These are phyloP conservation scores for Plasmodium vivax DNA, from an alignment of 169 alveolate genomes.

Conservation along the genomic window DNA sequence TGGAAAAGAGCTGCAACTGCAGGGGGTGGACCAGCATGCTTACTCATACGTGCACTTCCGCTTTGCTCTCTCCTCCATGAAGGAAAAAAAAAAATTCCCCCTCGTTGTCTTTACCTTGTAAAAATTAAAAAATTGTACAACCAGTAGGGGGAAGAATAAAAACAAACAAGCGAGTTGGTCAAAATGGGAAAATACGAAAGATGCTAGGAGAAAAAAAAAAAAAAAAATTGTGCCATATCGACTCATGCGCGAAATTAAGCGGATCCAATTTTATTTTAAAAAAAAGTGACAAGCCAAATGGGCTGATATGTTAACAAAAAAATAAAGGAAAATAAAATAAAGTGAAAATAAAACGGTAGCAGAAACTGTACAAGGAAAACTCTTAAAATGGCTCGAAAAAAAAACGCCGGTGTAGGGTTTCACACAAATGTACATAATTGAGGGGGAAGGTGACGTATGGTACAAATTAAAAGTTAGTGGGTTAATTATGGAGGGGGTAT, in stretches of 20 bases:
- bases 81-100: neutral
- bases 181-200: neutral
- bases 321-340: neutral
- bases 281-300: neutral
- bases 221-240: neutral
- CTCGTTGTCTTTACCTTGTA: neutral
- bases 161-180: neutral
- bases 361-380: neutral
- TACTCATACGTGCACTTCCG: neutral
- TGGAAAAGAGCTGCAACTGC: neutral
- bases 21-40: neutral
- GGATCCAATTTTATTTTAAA: neutral
- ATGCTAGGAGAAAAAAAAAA: neutral
- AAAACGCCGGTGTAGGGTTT: neutral
- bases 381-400: conserved; percentile 4
- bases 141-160: neutral
- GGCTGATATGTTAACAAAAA: neutral
- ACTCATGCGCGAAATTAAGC: neutral
- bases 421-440: neutral
- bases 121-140: neutral
- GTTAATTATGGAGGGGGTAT: neutral
- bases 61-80: neutral
- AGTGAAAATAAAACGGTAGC: neutral
- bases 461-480: neutral
- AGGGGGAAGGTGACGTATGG: neutral